Evolutionary conservation across 805 yeast genomes (phyloP), one percentile per base, ranked within the genome.

Genomic region (Metschnikowia lochheadii): DNA sequence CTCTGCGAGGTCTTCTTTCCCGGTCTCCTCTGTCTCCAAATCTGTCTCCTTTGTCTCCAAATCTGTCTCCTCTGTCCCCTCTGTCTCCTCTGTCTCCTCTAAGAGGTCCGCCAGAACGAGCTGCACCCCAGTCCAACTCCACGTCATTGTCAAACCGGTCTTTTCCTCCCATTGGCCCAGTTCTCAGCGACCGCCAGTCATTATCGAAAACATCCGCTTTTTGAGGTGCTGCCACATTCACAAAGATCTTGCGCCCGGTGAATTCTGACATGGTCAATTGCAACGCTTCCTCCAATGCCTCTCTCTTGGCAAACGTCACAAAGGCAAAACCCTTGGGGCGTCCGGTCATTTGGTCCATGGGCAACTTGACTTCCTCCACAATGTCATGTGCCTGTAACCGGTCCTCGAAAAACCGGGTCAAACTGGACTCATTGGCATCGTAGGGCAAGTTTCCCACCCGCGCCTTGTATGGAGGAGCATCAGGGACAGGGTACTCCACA

Each of bases 391-490:
- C 72, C 58, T 79, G 83, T 61, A 73, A 70, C 56, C 82, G 75
- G 52, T 78, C 80, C 59, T 80, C 84, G 51, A 87, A 78, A 75
- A 85, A 86, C 23, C 78, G 79, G 47, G 67, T 72, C 51, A 87
- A 75, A 48, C 76, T 80, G 35, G 76, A 82, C 68, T 92, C 97
- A 43, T 75, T 68, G 41, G 81, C 79, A 51, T 87, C 91, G 84
- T 87, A 86, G 53, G 96, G 89, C 64, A 94, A 80, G 72, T 91
- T 90, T 65, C 82, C 81, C 58, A 92, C 78, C 66, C 89, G 82
- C n/a, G 96, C 97, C 62, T 87, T 85, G 78, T 70, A 94, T 49
- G 99, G 99, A 17, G 97, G 90, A 47, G 73, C 78, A 61, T 89
- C 92, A 42, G 99, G 99, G 53, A 94, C 78, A 40, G 96, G 96